These are phyloP conservation scores for Ogataea polymorpha DNA, from an alignment of 805 yeast genomes.

Conservation along the genomic window DNA sequence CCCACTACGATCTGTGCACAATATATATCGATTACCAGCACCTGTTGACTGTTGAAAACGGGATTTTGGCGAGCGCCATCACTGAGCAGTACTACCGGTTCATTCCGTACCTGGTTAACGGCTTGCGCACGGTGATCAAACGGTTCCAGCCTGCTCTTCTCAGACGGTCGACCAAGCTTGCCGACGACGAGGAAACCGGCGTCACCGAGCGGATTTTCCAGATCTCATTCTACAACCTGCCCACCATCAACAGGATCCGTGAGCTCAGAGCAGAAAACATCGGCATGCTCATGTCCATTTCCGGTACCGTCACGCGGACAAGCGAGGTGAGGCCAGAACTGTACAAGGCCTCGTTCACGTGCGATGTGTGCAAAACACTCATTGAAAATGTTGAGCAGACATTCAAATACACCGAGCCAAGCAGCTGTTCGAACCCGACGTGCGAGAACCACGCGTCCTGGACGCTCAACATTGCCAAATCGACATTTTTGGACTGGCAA, in stretches of 20 bases:
- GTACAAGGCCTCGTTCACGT: conserved; percentile 79
- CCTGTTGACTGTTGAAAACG: conserved; percentile 69
- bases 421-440: conserved; percentile 81
- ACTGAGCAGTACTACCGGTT: conserved; percentile 91
- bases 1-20: conserved; percentile 68
- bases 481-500: conserved; percentile 95
- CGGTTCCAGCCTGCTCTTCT: conserved; percentile 73
- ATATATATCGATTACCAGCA: conserved; percentile 85
- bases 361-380: conserved; percentile 82
- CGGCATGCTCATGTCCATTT: conserved; percentile 77
- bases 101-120: conserved; percentile 76
- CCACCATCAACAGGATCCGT: conserved; percentile 78
- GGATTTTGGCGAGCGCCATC: conserved; percentile 85
- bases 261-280: conserved; percentile 87
- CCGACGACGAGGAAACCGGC: conserved; percentile 39
- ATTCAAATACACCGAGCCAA: conserved; percentile 92
- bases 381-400: conserved; percentile 90
- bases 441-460: conserved; percentile 86
- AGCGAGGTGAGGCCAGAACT: conserved; percentile 96
- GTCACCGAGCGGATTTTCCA: conserved; percentile 76
- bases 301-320: conserved; percentile 95
- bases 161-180: conserved; percentile 38
- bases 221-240: conserved; percentile 83
- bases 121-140: conserved; percentile 68
- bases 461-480: conserved; percentile 79